These are phyloP conservation scores for Nemania serpens DNA, from an alignment of 2,329 filamentous ascomycete species.

Conservation along the genomic window DNA sequence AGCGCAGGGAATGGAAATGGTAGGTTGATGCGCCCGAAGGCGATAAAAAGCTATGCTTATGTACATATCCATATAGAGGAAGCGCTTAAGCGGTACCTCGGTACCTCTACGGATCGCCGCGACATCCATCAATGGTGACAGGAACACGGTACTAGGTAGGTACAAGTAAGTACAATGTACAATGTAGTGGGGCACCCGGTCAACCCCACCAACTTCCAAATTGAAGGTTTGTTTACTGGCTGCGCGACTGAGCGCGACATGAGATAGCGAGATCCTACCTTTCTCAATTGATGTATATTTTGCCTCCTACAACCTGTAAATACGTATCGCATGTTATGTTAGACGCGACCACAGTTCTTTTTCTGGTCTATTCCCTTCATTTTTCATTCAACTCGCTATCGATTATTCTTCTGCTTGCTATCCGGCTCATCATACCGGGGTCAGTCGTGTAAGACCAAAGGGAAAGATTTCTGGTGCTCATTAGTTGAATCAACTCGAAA, in stretches of 20 bases:
- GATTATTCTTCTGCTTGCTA: neutral
- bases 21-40: constrained; percentile 9
- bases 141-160: neutral
- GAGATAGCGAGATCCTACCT: neutral
- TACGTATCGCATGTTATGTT: neutral
- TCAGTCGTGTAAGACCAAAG: constrained; percentile 9
- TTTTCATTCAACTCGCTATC: neutral
- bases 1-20: neutral
- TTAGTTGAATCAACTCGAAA: constrained; percentile 34
- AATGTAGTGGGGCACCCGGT: neutral
- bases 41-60: neutral
- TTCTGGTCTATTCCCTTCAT: neutral
- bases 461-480: constrained; percentile 26
- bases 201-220: constrained; percentile 1
- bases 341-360: neutral
- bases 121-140: too few species aligned
- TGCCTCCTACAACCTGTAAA: neutral
- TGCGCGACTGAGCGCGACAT: constrained; percentile 20
- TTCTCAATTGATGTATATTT: constrained; percentile 1
- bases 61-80: neutral
- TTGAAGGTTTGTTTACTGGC: constrained; percentile 13
- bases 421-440: neutral
- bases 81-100: too few species aligned
- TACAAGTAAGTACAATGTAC: too few species aligned
- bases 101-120: too few species aligned